Percentiles rank a stretch among this genome's conserved stretches.
These are phyloP conservation scores for Colletotrichum ledebouriae DNA, from an alignment of 2,329 filamentous ascomycete genomes.

Conservation along the genomic window DNA sequence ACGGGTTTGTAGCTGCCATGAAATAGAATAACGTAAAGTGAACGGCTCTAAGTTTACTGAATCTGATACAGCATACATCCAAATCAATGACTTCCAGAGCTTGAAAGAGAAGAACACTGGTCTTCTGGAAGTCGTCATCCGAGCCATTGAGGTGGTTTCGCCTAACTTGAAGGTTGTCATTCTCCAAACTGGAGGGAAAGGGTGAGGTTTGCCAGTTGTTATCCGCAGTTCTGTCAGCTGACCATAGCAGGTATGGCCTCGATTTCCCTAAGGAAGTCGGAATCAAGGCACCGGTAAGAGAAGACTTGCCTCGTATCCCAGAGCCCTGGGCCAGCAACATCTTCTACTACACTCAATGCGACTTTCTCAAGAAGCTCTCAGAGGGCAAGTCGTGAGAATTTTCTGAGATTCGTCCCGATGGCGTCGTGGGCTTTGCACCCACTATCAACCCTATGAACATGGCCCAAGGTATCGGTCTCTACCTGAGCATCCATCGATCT, in stretches of 20 bases:
- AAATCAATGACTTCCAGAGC: constrained; percentile 13
- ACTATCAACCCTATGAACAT: constrained; percentile 43
- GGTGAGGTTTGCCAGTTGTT: not conserved
- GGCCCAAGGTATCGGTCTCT: constrained; percentile 41
- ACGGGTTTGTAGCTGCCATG: constrained; percentile 25
- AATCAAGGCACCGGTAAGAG: constrained; percentile 33
- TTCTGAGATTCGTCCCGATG: constrained; percentile 44
- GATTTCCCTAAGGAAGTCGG: constrained; percentile 19
- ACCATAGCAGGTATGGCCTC: constrained; percentile 36
- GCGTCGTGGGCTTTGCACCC: constrained; percentile 42
- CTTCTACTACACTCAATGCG: constrained; percentile 42
- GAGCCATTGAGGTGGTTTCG: constrained; percentile 13
- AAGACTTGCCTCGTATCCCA: constrained; percentile 40
- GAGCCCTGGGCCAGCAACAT: constrained; percentile 41
- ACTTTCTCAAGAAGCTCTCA: constrained; percentile 33
- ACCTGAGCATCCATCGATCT: constrained; percentile 34
- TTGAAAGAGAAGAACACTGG: constrained; percentile 1
- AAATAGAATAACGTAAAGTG: not conserved
- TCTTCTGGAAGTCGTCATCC: not conserved
- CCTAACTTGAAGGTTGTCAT: constrained; percentile 34
- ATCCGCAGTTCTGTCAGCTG: not conserved
- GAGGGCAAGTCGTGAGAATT: constrained; percentile 42
- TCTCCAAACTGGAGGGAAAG: constrained; percentile 43
- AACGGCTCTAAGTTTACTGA: not conserved
- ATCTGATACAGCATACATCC: constrained; percentile 34